Evolutionary conservation across 495 filamentous ascomycete genomes (phyloP).

Genomic region (Lophium mytilinum): DNA sequence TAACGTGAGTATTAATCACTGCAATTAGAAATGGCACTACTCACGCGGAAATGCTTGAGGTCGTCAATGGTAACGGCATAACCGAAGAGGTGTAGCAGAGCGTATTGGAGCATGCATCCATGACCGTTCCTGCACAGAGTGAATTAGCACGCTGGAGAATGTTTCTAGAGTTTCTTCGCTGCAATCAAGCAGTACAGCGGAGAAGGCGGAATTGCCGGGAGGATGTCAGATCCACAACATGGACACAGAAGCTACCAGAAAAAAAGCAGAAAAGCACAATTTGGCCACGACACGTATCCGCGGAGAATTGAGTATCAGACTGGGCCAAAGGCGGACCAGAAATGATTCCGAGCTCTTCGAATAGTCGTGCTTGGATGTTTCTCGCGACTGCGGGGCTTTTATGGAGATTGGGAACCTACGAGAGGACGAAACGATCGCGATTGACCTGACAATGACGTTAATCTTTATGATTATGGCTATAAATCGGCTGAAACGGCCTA

Average conservation of each 20-base stretch:
- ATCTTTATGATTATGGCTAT: too few species aligned
- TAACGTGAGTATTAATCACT: background rate
- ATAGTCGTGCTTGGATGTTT: background rate
- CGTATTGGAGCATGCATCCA: constrained; percentile 99
- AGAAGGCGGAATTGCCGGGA: constrained; percentile 8
- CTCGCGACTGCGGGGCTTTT: background rate
- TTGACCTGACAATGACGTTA: constrained; percentile 43
- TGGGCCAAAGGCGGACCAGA: background rate
- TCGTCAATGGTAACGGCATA: constrained; percentile 80
- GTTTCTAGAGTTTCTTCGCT: background rate
- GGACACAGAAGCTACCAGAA: constrained; percentile 2
- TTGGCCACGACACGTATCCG: constrained; percentile 4
- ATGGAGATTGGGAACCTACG: constrained; percentile 51
- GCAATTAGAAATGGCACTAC: constrained; percentile 30
- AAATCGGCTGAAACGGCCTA: too few species aligned
- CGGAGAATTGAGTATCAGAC: constrained; percentile 13
- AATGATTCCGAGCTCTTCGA: background rate
- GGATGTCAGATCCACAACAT: background rate
- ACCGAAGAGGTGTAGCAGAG: constrained; percentile 92
- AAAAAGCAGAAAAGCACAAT: constrained; percentile 10
- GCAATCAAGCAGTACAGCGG: constrained; percentile 8
- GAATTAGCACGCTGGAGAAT: constrained; percentile 13
- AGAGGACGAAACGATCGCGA: constrained; percentile 97
- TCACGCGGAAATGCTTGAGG: constrained; percentile 89
- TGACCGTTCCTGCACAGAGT: constrained; percentile 72